These are phyloP conservation scores for Penicillium digitatum DNA, from an alignment of 2,329 filamentous ascomycete species.

Conservation along the genomic window DNA sequence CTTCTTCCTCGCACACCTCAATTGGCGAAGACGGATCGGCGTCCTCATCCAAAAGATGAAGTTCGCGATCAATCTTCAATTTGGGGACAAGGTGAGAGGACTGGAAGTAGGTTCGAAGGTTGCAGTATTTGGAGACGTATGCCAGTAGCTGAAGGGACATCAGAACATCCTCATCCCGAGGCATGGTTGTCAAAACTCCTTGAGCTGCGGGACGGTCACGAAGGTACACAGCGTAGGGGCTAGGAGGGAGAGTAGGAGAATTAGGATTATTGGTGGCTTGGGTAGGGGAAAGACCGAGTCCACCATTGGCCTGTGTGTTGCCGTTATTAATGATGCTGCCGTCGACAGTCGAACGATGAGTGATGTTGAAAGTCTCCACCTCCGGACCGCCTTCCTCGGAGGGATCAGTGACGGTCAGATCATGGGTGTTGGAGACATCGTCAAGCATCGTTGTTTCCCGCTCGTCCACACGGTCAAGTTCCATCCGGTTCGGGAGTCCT, in stretches of 20 bases:
- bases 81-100: slow-evolving; percentile 88
- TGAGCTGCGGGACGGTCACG: slow-evolving; percentile 68
- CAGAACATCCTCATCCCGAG: slow-evolving; percentile 91
- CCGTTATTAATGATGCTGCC: slow-evolving; percentile 72
- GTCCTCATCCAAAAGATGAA: slow-evolving; percentile 73
- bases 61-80: slow-evolving; percentile 82
- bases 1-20: slow-evolving; percentile 57
- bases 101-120: slow-evolving; percentile 91
- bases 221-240: slow-evolving; percentile 73
- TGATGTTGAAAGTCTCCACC: slow-evolving; percentile 88
- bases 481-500: slow-evolving; percentile 76
- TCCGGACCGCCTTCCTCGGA: slow-evolving; percentile 70
- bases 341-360: slow-evolving; percentile 77
- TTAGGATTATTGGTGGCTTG: slow-evolving; percentile 58
- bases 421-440: slow-evolving; percentile 63
- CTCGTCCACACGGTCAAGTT: slow-evolving; percentile 83
- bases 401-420: slow-evolving; percentile 70
- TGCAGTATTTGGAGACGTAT: slow-evolving; percentile 98
- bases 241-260: slow-evolving; percentile 66
- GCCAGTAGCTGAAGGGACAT: slow-evolving; percentile 96
- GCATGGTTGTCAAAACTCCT: slow-evolving; percentile 82
- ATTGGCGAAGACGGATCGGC: slow-evolving; percentile 40
- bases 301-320: slow-evolving; percentile 62
- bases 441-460: slow-evolving; percentile 70
- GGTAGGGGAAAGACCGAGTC: slow-evolving; percentile 70